A percentile compares a stretch with the other conserved stretches of the same genome.
Evolutionary conservation across 1,284 basidiomycete species (phyloP).

Genomic region (Uromyces viciae-fabae): DNA sequence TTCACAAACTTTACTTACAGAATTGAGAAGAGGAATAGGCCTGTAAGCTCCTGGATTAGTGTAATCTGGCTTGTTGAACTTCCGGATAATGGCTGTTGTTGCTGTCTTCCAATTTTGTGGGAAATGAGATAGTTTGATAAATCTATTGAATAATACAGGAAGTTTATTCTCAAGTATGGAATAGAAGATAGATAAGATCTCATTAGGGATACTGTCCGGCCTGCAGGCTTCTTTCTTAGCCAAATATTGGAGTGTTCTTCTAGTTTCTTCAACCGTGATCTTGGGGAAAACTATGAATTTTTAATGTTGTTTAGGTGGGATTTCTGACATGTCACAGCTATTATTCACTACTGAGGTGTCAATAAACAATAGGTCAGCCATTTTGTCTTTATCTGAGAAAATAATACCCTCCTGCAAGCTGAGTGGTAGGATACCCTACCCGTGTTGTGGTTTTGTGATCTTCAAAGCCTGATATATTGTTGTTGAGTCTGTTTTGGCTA

Average conservation of each 20-base stretch:
- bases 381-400: neutral
- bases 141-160: neutral
- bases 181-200: neutral
- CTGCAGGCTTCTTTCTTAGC: neutral
- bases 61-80: neutral
- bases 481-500: neutral
- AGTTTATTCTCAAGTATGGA: too few relatives aligned
- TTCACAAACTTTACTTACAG: neutral
- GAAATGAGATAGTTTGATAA: neutral
- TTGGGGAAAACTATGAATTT: neutral
- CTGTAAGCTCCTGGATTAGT: neutral
- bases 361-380: constrained; percentile 7
- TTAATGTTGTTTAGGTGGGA: neutral
- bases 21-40: neutral
- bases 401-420: neutral
- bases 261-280: neutral
- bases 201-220: constrained; percentile 9
- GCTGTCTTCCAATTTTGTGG: neutral
- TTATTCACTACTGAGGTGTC: neutral
- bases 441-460: constrained; percentile 7
- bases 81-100: neutral
- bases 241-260: neutral
- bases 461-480: constrained; percentile 16
- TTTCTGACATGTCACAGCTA: neutral
- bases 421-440: neutral